Base-by-base conservation (phyloP, 495 filamentous ascomycete species). In the Penicillium malachiteum region DNA sequence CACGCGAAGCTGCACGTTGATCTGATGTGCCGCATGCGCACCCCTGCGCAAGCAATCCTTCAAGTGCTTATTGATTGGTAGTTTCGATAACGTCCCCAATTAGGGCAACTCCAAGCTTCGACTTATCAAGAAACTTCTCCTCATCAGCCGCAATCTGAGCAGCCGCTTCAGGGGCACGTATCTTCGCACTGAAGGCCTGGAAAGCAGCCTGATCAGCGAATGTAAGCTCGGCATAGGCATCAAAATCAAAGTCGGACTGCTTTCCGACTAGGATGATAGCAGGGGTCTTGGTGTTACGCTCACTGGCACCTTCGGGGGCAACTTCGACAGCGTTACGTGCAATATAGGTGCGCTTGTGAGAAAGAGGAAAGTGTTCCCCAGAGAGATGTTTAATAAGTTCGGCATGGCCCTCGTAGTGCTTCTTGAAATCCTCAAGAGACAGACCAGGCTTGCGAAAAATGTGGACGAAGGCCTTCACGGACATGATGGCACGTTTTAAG, bases 241-340 rank as follows among this genome's bases (percentile, higher is more conserved):
- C 76, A 50, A 69, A 74, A 30, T 77, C 69, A 33, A 73, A 71
- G 34, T 71, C 75, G 5, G 55, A 44, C 56, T 72, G 73, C n/a
- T 54, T 57, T 18, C 76, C 75, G 8, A 63, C 42, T 8, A 75
- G 33, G 3, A 74, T 55, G 1, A 52, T 58, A 6, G 72, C 74
- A 9, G 71, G 71, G 7, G 63, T 68, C 4, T 47, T 48, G 10
- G 63, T 34, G 38, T 68, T 68, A 21, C 60, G 57, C 0, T 43
- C 26, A 10, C 52, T 57, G 21, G 59, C 53, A 10, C 46, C 56
- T 14, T 62, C 55, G 9, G 59, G 35, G 17, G 59, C 44, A 7
- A 46, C 40, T 7, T 62, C 52, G 39, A 59, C 53, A 10, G 45
- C 26, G 35, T 14, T 55, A 46, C 65, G 65, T 0, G 54, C 48